These are phyloP conservation scores for Datisca glomerata DNA, from an alignment of 306 rosid species.

Conservation along the genomic window DNA sequence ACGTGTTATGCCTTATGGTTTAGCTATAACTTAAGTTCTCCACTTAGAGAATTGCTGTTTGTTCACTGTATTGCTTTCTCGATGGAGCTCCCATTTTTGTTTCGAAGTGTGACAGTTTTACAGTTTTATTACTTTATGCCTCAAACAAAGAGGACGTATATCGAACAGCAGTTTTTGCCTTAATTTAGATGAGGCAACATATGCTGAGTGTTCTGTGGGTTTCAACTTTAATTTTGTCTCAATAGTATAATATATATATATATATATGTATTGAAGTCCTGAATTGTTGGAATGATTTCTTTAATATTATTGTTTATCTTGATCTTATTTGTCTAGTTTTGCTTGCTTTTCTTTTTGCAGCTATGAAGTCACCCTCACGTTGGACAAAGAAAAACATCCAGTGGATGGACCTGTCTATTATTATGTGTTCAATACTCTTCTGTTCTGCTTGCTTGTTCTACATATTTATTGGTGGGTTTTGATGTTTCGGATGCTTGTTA, in stretches of 20 bases:
- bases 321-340: conserved; percentile 2
- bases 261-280: too few species aligned
- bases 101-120: too few species aligned
- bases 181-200: too few species aligned
- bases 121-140: too few species aligned
- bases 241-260: background rate
- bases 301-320: background rate
- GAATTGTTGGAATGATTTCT: background rate
- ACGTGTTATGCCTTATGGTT: too few species aligned
- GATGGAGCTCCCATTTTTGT: too few species aligned
- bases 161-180: too few species aligned
- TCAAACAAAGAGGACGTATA: too few species aligned
- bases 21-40: too few species aligned
- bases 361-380: conserved; percentile 51
- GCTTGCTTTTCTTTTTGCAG: conserved; percentile 41
- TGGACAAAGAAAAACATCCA: conserved; percentile 43
- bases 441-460: conserved; percentile 60
- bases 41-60: too few species aligned
- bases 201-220: too few species aligned
- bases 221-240: background rate
- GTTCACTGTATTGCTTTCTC: too few species aligned
- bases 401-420: conserved; percentile 61
- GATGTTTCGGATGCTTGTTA: conserved; percentile 83
- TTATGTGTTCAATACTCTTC: conserved; percentile 77
- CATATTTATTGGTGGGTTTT: conserved; percentile 93